Conservation (phyloP, 1,284 basidiomycete genomes). For the Cryptococcus deneoformans region DNA sequence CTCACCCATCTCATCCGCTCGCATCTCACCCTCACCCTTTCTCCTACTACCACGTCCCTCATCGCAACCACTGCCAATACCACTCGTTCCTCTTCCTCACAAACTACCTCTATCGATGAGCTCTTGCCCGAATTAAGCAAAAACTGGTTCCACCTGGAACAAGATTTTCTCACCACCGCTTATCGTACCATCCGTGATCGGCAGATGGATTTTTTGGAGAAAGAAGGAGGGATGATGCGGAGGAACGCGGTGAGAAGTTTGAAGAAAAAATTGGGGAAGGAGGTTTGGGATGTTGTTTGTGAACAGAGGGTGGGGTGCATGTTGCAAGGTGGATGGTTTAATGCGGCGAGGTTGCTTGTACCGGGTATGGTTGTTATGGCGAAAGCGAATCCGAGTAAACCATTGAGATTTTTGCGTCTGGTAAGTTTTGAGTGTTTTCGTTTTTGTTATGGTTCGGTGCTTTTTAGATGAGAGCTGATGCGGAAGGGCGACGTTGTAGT, state of each 20-base stretch:
- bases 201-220: conserved; percentile 90
- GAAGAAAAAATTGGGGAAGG: conserved; percentile 80
- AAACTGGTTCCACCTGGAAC: conserved; percentile 80
- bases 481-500: conserved; percentile 13
- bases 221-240: conserved; percentile 83
- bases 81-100: too few relatives aligned
- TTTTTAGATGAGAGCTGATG: not conserved
- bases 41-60: conserved; percentile 11
- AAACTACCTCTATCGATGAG: too few relatives aligned
- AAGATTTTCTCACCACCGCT: conserved; percentile 78
- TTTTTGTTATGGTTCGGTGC: not conserved
- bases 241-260: conserved; percentile 84
- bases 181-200: conserved; percentile 84
- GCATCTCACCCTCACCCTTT: conserved; percentile 77
- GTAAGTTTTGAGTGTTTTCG: conserved; percentile 18
- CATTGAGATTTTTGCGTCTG: conserved; percentile 39
- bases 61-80: too few relatives aligned
- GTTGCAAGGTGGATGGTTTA: conserved; percentile 47
- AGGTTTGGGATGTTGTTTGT: conserved; percentile 88
- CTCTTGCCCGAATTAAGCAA: conserved; percentile 62
- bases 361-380: conserved; percentile 21
- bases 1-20: conserved; percentile 78
- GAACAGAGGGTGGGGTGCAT: conserved; percentile 62
- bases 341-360: conserved; percentile 30
- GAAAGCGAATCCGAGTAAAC: conserved; percentile 20